Percentiles rank a stretch among this genome's conserved stretches.
phyloP scores from a whole-genome alignment of 2,329 filamentous ascomycete species.

The Fusarium albidum region DNA sequence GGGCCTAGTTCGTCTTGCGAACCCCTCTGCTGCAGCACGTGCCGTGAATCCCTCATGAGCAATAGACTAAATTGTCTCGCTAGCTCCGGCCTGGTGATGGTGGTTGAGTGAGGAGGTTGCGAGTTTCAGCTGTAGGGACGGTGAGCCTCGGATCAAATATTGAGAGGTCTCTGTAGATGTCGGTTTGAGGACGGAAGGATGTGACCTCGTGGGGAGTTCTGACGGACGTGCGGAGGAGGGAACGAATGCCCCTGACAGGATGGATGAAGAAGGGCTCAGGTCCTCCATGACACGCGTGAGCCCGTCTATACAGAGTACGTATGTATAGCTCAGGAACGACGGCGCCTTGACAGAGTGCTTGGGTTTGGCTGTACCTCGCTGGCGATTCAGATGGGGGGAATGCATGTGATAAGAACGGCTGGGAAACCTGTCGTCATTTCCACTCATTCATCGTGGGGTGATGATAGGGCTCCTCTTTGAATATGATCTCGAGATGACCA shows the following conservation, averaged over 20 bases:
- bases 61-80: conserved; percentile 1
- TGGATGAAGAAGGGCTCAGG: background rate
- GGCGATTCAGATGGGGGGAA: background rate
- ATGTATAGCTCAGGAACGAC: conserved; percentile 7
- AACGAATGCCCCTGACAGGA: background rate
- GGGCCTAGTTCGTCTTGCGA: background rate
- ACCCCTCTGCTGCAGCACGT: background rate
- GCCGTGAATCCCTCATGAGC: background rate
- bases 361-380: background rate
- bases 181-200: conserved; percentile 1
- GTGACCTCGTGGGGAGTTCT: conserved; percentile 5
- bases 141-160: background rate
- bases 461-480: background rate
- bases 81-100: conserved; percentile 6
- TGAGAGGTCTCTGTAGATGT: background rate
- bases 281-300: background rate
- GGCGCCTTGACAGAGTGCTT: background rate
- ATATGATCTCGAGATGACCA: conserved; percentile 3
- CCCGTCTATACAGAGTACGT: background rate
- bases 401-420: conserved; percentile 10
- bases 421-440: conserved; percentile 10
- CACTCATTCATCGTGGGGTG: background rate
- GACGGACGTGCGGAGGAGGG: conserved; percentile 5
- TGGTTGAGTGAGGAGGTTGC: conserved; percentile 7
- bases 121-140: background rate